Base-by-base conservation (phyloP, 2,329 filamentous ascomycete species). In the Nectriaceae sp. region DNA sequence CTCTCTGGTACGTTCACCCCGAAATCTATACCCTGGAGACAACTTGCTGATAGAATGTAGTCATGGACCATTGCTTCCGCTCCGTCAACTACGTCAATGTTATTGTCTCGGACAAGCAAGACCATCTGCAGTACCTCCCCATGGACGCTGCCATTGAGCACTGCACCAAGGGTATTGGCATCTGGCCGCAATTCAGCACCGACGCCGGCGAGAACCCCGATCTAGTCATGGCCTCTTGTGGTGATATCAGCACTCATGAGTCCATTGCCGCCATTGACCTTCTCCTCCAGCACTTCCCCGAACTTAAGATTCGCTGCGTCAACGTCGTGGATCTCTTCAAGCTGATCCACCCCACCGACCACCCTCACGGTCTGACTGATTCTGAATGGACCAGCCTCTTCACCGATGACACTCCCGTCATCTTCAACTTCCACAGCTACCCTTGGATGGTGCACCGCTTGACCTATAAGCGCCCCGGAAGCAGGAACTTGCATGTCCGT, bases 381-480 rank as follows among this genome's bases (percentile, higher is more conserved):
- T 55, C 60, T 16, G 84, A 90, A 64, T 92, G 85, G 81, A 70
- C 69, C 13, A 75, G 85, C 33, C 72, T 90, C 55, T 92, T 92
- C 75, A 91, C 88, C 1, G 75, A 77, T 15, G 75, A 90, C 72
- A 84, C 78, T 56, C 88, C 88, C 19, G 75, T 90, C 64, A 83
- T 91, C 64, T 91, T 92, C 76, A 91, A 90, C 74, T 92, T 91
- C 80, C 88, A 92, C 73, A 87, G 83, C 24, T 91, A 92, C 71
- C 88, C 88, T 8, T 91, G 85, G 86, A 76, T 92, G 61, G 81
- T 92, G 43, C 88, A 91, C 72, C 79, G 88, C 42, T 70, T 92
- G 57, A 88, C 87, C 1, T 91, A 90, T 72, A 87, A 87, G 72
- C 83, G 88, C 1, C 84, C 83, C 2, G 87, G 87, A 4, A 82